A percentile compares a stretch with the other conserved stretches of the same genome.
These are phyloP conservation scores for Neurospora sp. DNA, from an alignment of 495 filamentous ascomycete species.

Conservation along the genomic window DNA sequence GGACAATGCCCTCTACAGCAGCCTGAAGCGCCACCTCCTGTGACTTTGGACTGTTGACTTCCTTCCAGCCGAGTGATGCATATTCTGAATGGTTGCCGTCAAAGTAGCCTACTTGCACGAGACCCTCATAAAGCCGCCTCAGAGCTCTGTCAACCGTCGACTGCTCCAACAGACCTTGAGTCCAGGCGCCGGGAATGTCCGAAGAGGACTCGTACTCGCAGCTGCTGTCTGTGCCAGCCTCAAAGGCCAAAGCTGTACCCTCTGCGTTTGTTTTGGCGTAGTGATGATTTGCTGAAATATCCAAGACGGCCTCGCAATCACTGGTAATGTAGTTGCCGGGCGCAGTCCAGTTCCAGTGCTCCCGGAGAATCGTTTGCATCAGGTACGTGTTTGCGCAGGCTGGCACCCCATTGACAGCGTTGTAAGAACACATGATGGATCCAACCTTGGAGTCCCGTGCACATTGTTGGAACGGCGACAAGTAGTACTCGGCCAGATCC, in stretches of 20 bases:
- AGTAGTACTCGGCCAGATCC: conserved; percentile 40
- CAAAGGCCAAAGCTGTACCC: conserved; percentile 15
- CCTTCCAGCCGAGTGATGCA: conserved; percentile 6
- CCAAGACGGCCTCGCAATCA: conserved; percentile 37
- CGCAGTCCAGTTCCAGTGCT: conserved; percentile 37
- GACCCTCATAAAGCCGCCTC: conserved; percentile 28
- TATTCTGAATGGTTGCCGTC: conserved; percentile 10
- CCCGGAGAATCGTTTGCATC: conserved; percentile 33
- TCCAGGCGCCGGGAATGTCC: conserved; percentile 16
- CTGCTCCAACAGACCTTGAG: conserved; percentile 6
- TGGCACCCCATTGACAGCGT: conserved; percentile 36
- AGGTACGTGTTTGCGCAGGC: conserved; percentile 35
- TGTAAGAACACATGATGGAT: conserved; percentile 41
- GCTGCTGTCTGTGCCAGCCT: conserved; percentile 12
- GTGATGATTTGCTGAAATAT: conserved; percentile 22
- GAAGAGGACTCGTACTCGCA: conserved; percentile 12
- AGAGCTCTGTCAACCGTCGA: conserved; percentile 14
- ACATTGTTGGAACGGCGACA: conserved; percentile 36
- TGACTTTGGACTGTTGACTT: conserved; percentile 17
- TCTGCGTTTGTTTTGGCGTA: conserved; percentile 14
- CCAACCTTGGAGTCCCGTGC: conserved; percentile 35
- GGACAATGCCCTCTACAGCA: conserved; percentile 20
- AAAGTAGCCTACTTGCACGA: conserved; percentile 34
- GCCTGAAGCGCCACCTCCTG: conserved; percentile 22
- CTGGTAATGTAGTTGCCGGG: conserved; percentile 32